Base-by-base conservation (phyloP, 495 filamentous ascomycete genomes). In the Penicillium verhagenii region DNA sequence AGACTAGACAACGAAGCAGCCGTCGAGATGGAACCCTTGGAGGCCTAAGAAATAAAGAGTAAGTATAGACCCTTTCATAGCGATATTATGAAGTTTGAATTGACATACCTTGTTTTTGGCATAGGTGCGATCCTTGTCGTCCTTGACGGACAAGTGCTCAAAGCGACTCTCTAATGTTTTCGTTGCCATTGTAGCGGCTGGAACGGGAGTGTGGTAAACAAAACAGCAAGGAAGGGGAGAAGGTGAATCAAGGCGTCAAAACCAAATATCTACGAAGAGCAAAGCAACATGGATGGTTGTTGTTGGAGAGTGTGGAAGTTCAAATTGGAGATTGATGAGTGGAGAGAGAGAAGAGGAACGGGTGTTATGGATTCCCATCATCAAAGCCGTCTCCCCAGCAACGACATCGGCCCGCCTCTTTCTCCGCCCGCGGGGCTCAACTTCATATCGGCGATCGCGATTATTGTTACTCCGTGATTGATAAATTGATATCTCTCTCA, bases 61-160 rank as follows among this genome's bases (percentile, higher is more conserved):
- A n/a, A n/a, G n/a, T n/a, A n/a, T n/a, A n/a, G n/a, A n/a, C n/a
- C n/a, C n/a, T n/a, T n/a, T n/a, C n/a, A n/a, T n/a, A n/a, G n/a
- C n/a, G n/a, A n/a, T n/a, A n/a, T n/a, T n/a, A n/a, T n/a, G n/a
- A n/a, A n/a, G n/a, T n/a, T n/a, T n/a, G n/a, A n/a, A 35, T 25
- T 2, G 3, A 21, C 55, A 23, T 72, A 91, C 89, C 83, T 92
- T 93, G 23, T 82, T 71, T 70, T 91, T 93, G 39, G 78, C 74
- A 59, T 85, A 84, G 25, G 65, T 40, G 13, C 76, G 73, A 28
- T 65, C 72, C 59, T 89, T 90, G 63, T 93, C 91, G 63, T 92
- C 90, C 58, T 86, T 88, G 31, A 96, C 86, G 16, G 89, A 85
- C 68, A 94, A 74, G 59, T 83, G 85, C 81, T 92, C 90, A 64